Base-by-base conservation (phyloP, 163 green algal genomes). In the Coccomyxa subellipsoidea region DNA sequence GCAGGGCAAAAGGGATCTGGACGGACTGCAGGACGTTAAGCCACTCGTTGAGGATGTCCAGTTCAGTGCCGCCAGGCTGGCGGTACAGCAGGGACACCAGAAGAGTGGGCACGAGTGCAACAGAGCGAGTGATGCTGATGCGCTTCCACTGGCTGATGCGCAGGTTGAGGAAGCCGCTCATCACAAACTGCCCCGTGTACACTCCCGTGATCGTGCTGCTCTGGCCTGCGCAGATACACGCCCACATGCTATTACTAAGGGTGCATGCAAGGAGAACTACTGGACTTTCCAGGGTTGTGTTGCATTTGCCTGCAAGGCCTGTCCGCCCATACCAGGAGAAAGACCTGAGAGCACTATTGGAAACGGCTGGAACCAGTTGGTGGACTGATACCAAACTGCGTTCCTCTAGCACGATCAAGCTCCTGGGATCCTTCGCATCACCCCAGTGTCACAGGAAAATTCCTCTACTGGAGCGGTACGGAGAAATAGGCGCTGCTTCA, bases 1-100 rank as follows among this genome's bases (percentile, higher is more conserved):
- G 88, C 23, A 97, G 88, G 23, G 93, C 94, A 90, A 98, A 98
- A 0, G 95, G 95, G 81, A 98, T 93, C 89, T 95, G 89, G 27
- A 97, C 81, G 72, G 76, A 87, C 81, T 97, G 93, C 77, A 97
- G 87, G 38, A 97, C 90, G 87, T 97, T 97, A 31, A 97, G 87
- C 77, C 83, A 89, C 86, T 97, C 92, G 81, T 96, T 97, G 38
- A 98, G 84, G 9, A 69, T 79, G 85, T 97, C 93, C 75, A 98
- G 87, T 35, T 86, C 79, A 21, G 87, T 92, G 77, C 83, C 86
- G 54, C 78, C 29, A 1, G 5, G 53, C 29, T 84, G 36, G 21
- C 85, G 38, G 38, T 84, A 90, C 7, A 90, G 47, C 6, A 96
- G 54, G 0, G 92, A 89, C 23, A 98, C 92, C 10, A 90, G 38